Evolutionary conservation across 768 basidiomycete species (phyloP).

Genomic region (Russula sp.): DNA sequence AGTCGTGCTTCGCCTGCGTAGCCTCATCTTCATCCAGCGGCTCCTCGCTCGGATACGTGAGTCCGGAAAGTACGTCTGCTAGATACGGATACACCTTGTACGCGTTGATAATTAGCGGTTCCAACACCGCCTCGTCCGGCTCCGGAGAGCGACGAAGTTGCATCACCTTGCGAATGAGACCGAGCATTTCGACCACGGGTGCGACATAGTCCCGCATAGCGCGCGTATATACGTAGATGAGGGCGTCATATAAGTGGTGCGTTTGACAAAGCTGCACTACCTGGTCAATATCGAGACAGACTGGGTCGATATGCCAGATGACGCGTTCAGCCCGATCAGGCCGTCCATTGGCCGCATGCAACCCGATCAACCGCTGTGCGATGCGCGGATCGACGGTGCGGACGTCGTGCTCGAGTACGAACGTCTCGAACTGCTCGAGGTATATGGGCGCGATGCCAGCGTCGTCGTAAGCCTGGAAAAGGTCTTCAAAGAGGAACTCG

Average conservation of each 20-base stretch:
- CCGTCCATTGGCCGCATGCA: constrained; percentile 68
- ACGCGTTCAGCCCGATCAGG: constrained; percentile 80
- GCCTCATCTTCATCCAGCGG: constrained; percentile 64
- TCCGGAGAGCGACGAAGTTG: constrained; percentile 43
- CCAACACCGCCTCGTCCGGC: constrained; percentile 45
- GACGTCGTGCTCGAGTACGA: constrained; percentile 73
- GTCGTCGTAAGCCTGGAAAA: constrained; percentile 87
- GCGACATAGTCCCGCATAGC: constrained; percentile 86
- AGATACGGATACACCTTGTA: constrained; percentile 93
- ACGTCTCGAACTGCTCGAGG: constrained; percentile 74
- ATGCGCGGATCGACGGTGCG: constrained; percentile 80
- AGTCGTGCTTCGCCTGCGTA: constrained; percentile 60
- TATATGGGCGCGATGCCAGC: constrained; percentile 83
- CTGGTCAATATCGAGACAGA: constrained; percentile 90
- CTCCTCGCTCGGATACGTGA: constrained; percentile 83
- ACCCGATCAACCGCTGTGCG: constrained; percentile 75
- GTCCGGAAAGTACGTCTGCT: constrained; percentile 72
- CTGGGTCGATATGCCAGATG: constrained; percentile 95
- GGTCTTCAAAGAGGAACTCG: constrained; percentile 89
- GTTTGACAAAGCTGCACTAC: constrained; percentile 81
- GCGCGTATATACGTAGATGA: constrained; percentile 90
- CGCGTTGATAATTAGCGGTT: constrained; percentile 64
- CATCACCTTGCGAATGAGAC: constrained; percentile 67
- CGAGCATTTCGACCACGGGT: constrained; percentile 81
- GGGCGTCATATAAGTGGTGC: constrained; percentile 84